Base-by-base conservation (phyloP, 352 stramenopile species). In the Globisporangium alternatum region DNA sequence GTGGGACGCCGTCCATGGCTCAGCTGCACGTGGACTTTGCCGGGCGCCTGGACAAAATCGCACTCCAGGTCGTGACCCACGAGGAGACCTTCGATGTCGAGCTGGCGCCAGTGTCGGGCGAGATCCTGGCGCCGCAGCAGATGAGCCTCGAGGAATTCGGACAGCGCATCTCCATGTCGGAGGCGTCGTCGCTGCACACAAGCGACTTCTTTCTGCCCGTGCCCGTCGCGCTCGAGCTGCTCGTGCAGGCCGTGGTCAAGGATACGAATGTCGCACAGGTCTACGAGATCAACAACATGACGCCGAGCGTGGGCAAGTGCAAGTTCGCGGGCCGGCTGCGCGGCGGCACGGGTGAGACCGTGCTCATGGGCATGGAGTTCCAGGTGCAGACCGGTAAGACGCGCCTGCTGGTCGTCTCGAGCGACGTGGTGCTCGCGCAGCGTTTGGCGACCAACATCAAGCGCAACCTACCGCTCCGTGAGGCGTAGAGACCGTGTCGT, bases 1-100 rank as follows among this genome's bases (percentile, higher is more conserved):
- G 88, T 10, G 88, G 75, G 12, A 83, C 77, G 7, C 76, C 79
- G 17, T 86, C 78, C 2, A 92, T 92, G 78, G 88, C 81, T 0
- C 80, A 93, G 60, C 60, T 97, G 56, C 83, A 95, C 48, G 82
- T 96, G 37, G 80, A 97, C 66, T 96, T 97, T 57, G 67, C 71
- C 19, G 84, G 85, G 12, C 74, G 75, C 28, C 65, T 95, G 0
- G 87, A 96, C 55, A 77, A 80, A 37, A 63, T 96, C 21, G 66
- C 77, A n/a, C 62, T 95, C 21, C 64, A 89, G 21, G 76, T 95
- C 13, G 69, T 81, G 28, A 82, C 80, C 6, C 83, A 74, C 54
- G 73, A 78, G 1, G 74, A 83, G 19, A 77, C 52, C 30, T 88
- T 81, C 37, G 69, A 82, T 19, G 81, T 90, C 12, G 78, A 88